Evolutionary conservation across 164 flowering plant species (phyloP).

Genomic region (Dillenia suffruticosa): DNA sequence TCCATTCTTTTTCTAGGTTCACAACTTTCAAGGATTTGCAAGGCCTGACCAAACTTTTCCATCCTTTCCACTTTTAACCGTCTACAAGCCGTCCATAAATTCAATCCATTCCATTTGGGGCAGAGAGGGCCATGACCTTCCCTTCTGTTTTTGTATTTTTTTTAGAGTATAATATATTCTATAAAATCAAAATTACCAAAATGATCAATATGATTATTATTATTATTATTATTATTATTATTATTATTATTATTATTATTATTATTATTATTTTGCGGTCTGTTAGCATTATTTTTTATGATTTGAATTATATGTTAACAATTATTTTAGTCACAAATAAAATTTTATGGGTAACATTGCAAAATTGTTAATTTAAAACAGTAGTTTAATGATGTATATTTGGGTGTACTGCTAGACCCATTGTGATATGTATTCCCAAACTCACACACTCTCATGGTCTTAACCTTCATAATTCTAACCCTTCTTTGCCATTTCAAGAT

Average conservation of each 20-base stretch:
- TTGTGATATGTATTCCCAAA: conserved; percentile 41
- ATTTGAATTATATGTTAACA: no score
- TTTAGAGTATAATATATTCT: no score
- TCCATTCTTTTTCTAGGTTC: not conserved
- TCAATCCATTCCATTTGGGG: not conserved
- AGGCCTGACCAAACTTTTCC: no score
- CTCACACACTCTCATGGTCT: conserved; percentile 16
- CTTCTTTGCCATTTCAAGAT: conserved; percentile 27
- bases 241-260: no score
- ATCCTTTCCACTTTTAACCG: conserved; percentile 2
- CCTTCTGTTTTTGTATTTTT: not conserved
- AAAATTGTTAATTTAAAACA: conserved; percentile 10
- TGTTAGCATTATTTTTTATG: not conserved
- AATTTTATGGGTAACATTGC: no score
- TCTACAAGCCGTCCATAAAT: not conserved
- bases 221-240: no score
- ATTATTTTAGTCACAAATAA: no score
- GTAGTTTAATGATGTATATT: conserved; percentile 30
- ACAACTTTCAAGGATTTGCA: not conserved
- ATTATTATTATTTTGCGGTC: not conserved
- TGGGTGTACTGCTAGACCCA: conserved; percentile 38
- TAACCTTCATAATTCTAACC: conserved; percentile 25
- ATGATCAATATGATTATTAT: no score
- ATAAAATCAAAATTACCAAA: no score
- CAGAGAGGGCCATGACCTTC: not conserved